Evolutionary conservation across 202 grass and related monocot species (phyloP), one percentile per base, ranked within the genome.

Genomic region (Musa balbisiana): DNA sequence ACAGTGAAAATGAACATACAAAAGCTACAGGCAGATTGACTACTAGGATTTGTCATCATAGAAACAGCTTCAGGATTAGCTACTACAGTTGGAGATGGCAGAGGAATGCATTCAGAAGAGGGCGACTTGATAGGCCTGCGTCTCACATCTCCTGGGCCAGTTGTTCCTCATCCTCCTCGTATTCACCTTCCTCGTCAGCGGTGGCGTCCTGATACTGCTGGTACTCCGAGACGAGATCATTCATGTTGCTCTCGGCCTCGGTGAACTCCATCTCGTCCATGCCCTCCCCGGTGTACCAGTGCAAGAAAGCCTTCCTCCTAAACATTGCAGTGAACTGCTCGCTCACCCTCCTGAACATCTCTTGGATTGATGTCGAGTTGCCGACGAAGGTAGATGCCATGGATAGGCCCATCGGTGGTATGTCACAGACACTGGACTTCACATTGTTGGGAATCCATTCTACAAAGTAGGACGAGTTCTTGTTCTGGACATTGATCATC

Each of bases 211-310:
- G 93, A 76, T 97, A 97, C 79, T 97, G 93, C 84, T 97, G 93
- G 77, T 97, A 97, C 75, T 97, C 93, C 0, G 90, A 88, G 0
- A 97, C 90, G 15, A 97, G 78, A 74, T 97, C 93, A 12, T 97
- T 97, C 93, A 97, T 97, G 83, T 97, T 97, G 82, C 93, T 92
- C 88, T 92, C 93, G 0, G 93, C 93, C 82, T 97, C 93, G 0
- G 93, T 97, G 82, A 97, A 97, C 75, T 97, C 93, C 93, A 97
- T 97, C 84, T 97, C 93, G 26, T 97, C 93, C 93, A 97, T 92
- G 3, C 93, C 90, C 84, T 92, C 93, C 0, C 93, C 93, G 0
- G 93, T 97, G 87, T 97, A 97, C 93, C 90, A 92, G 74, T 92
- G 93, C 84, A 97, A 76, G 87, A 97, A 97, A 64, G 93, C 93